Conservation (phyloP, 495 filamentous ascomycete species). For the Haplographium delicatum region DNA sequence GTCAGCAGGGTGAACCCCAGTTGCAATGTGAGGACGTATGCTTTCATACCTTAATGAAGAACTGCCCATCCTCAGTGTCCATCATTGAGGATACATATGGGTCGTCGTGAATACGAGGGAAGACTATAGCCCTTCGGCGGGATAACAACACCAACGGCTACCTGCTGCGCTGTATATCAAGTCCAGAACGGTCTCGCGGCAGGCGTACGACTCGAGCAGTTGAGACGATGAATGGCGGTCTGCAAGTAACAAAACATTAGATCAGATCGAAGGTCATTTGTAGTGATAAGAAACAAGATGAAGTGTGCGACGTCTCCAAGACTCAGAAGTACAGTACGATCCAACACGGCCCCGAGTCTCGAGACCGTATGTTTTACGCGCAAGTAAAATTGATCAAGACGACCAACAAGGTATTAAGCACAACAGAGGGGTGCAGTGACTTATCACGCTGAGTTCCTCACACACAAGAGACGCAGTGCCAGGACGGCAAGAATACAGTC, state of each 20-base stretch:
- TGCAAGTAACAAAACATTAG: conserved; percentile 20
- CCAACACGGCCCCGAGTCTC: no score
- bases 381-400: neutral
- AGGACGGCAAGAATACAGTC: neutral
- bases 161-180: conserved; percentile 21
- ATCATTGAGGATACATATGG: conserved; percentile 42
- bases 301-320: neutral
- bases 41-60: conserved; percentile 72
- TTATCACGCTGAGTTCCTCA: neutral
- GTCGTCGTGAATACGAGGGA: conserved; percentile 6
- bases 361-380: no score
- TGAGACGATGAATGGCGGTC: conserved; percentile 14
- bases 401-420: neutral
- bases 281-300: conserved; percentile 2
- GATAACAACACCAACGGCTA: conserved; percentile 6
- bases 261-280: neutral
- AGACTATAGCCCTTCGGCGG: conserved; percentile 19
- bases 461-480: neutral
- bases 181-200: conserved; percentile 3
- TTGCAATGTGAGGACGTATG: neutral
- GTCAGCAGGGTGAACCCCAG: conserved; percentile 14
- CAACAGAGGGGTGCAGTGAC: conserved; percentile 14
- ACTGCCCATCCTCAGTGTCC: conserved; percentile 84
- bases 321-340: conserved; percentile 4
- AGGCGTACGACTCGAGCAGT: conserved; percentile 19